Evolutionary conservation across 2,329 filamentous ascomycete genomes (phyloP).

Genomic region (Aspergillus sp.): DNA sequence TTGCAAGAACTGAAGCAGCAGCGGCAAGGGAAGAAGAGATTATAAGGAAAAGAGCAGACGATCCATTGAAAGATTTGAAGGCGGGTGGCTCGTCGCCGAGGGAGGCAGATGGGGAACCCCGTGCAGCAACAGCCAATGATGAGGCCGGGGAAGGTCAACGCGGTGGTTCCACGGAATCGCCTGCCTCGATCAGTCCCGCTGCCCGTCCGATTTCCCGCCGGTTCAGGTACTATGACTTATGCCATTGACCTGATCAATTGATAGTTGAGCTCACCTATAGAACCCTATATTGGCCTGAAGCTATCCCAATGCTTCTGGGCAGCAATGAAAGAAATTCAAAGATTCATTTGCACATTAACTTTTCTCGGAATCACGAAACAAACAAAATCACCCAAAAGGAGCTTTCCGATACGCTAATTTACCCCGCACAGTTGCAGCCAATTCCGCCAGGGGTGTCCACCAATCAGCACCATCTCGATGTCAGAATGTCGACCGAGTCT

Average conservation of each 20-base stretch:
- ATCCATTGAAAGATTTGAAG: background rate
- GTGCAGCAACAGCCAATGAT: conserved; percentile 1
- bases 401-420: conserved; percentile 4
- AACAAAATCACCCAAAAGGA: background rate
- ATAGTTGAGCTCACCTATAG: background rate
- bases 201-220: background rate
- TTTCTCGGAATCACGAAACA: background rate
- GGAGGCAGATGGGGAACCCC: background rate
- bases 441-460: background rate
- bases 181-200: conserved; percentile 6
- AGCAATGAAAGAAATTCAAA: no score
- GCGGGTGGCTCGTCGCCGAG: background rate
- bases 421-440: conserved; percentile 8
- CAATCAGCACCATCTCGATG: conserved; percentile 11
- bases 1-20: background rate
- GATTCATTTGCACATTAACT: no score
- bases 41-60: background rate
- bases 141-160: conserved; percentile 3
- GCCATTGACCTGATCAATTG: background rate
- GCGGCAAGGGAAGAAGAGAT: background rate
- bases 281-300: no score
- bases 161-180: background rate
- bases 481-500: conserved; percentile 8
- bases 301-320: no score
- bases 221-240: background rate